Base-by-base conservation (phyloP, 2,329 filamentous ascomycete genomes). In the Orbilia blumenaviensis region DNA sequence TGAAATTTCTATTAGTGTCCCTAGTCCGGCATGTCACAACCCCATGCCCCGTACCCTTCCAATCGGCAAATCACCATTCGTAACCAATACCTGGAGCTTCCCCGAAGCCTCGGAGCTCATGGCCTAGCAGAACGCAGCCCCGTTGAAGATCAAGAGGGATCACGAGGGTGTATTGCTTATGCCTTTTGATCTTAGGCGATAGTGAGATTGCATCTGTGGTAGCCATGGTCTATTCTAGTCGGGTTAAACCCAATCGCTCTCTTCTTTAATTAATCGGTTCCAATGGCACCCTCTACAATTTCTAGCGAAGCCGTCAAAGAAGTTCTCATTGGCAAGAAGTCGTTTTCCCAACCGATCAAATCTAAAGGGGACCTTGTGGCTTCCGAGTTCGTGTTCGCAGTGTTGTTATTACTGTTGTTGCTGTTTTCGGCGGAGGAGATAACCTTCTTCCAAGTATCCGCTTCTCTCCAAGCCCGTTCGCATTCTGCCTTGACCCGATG, bases 401-500 rank as follows among this genome's bases (percentile, higher is more conserved):
- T 62, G 18, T 23, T 60, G 48, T 14, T n/a, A n/a, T n/a, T n/a
- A n/a, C n/a, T n/a, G n/a, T n/a, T 46, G 54, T 52, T 60, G 36
- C 32, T 62, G 58, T 60, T 60, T 48, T 74, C 60, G 14, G 68
- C 54, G 32, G 72, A 76, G n/a, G 72, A 69, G 23, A 76, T 64
- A n/a, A 76, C 72, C 79, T 89, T 88, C 85, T 93, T 94, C 90
- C 92, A 94, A 52, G 89, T 90, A 81, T 93, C 90, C 60, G 91
- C 86, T 82, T 94, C 92, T 61, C 90, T 86, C 85, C 92, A 94
- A 21, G 91, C 89, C 34, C 91, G 86, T 82, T 93, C 90, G 79
- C 90, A 92, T 81, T 95, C 92, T 34, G 87, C 86, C 85, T 94
- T 94, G 78, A 94, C n/a, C 88, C 89, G 58, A 90, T 89, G 2